Evolutionary conservation across 805 yeast genomes (phyloP), one percentile per base, ranked within the genome.

Genomic region (Blastobotrys peoriensis): DNA sequence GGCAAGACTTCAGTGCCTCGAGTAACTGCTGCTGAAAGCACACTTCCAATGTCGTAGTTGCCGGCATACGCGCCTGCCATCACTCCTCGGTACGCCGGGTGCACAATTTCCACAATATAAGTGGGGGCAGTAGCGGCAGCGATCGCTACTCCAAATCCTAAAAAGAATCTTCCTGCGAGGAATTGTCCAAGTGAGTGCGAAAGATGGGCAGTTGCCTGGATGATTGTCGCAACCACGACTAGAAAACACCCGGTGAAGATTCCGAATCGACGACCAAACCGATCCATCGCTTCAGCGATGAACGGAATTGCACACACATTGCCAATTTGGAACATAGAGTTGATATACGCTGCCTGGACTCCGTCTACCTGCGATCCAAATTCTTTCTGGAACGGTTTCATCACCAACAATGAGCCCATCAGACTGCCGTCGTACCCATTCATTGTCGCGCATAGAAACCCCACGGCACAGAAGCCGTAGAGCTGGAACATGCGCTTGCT

Each of bases 251-350:
- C 50, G 30, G 40, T 21, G 30, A 48, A 18, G 43, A 46, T 45
- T 2, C 41, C 45, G 19, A 42, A 17, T 20, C 48, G 35, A 3
- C 48, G 18, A 15, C 54, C 54, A 23, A 38, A 36, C 15, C 38
- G 39, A 34, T 51, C 52, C 22, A 42, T 25, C 10, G 38, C 35
- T 10, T 46, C 51, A 10, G 51, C 52, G 17, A 51, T 23, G 25
- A 51, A 43, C 10, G 51, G 52, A 4, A 49, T 8, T 3, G 53
- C 45, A 33, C 40, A 35, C 13, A 48, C 54, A 3, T 48, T 46
- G 9, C 54, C 54, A 37, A 50, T 50, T 20, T 46, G 51, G 37
- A 46, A 50, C 52, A 50, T 48, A 18, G 45, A 44, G 21, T 49
- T 30, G 33, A 50, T 48, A 22, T 46, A 17, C 15, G 45, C 53